Conservation (phyloP, 371 early-diverging fungal species). For the Vairimorpha necatrix region DNA sequence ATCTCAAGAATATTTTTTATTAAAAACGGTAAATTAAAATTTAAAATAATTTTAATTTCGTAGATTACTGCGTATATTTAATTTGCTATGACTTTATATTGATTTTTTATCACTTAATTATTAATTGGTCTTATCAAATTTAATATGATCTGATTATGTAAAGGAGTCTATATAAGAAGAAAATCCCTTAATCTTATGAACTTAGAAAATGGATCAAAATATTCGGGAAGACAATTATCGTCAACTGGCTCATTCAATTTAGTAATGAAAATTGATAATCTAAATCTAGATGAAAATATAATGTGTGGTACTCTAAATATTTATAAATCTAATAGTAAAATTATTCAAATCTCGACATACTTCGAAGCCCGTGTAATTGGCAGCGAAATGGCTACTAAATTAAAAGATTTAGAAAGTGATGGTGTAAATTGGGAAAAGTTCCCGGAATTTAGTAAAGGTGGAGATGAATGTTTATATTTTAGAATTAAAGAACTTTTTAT, state of each 20-base stretch:
- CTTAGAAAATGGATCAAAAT: constrained; percentile 34
- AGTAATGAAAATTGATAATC: constrained; percentile 43
- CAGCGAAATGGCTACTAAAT: constrained; percentile 4
- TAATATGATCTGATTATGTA: not conserved
- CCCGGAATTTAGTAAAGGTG: constrained; percentile 17
- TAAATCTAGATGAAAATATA: constrained; percentile 14
- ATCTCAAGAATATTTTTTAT: too few species aligned
- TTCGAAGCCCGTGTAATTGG: constrained; percentile 39
- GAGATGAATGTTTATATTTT: constrained; percentile 26
- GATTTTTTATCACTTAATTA: too few species aligned
- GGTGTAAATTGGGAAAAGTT: constrained; percentile 39
- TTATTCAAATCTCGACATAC: constrained; percentile 38
- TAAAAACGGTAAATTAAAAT: too few species aligned
- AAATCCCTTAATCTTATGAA: not conserved
- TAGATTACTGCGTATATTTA: too few species aligned
- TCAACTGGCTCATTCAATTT: constrained; percentile 37
- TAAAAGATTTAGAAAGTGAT: not conserved
- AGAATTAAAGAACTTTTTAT: constrained; percentile 47
- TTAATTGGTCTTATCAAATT: not conserved
- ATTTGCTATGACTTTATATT: too few species aligned
- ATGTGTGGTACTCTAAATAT: constrained; percentile 47
- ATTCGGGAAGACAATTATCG: constrained; percentile 41
- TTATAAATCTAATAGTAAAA: constrained; percentile 27
- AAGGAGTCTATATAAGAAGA: not conserved
- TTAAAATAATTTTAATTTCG: too few species aligned